Evolutionary conservation across 495 filamentous ascomycete genomes (phyloP).

Genomic region (Pseudomonodictys pantanalensis): DNA sequence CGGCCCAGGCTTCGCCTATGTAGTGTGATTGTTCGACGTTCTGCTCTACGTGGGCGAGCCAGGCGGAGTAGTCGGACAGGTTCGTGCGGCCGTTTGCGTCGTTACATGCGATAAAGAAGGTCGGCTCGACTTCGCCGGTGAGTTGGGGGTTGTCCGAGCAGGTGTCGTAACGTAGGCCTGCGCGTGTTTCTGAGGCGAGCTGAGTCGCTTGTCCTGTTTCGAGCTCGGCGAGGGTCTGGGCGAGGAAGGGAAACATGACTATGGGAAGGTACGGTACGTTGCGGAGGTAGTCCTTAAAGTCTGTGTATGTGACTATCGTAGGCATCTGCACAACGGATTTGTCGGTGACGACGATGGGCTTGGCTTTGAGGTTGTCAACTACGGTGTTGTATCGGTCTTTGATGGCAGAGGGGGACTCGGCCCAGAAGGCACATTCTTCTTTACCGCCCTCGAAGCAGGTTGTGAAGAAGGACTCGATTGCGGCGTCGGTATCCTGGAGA

Average conservation of each 20-base stretch:
- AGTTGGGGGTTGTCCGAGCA: constrained; percentile 1
- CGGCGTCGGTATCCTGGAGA: not conserved
- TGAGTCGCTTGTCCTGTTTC: constrained; percentile 52
- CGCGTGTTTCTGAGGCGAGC: constrained; percentile 46
- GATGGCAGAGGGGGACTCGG: constrained; percentile 44
- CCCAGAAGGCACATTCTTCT: constrained; percentile 18
- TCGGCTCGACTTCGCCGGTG: constrained; percentile 3
- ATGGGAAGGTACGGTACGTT: constrained; percentile 57
- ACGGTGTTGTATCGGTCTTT: constrained; percentile 43
- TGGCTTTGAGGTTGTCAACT: constrained; percentile 46
- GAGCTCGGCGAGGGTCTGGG: constrained; percentile 53
- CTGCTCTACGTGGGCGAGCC: constrained; percentile 48
- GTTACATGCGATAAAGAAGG: constrained; percentile 37
- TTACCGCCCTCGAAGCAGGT: not conserved
- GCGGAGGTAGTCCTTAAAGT: constrained; percentile 41
- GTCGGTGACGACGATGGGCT: constrained; percentile 43
- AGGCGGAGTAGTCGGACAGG: constrained; percentile 42
- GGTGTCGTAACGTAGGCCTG: constrained; percentile 8
- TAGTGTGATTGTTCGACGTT: constrained; percentile 47
- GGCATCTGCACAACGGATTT: not conserved
- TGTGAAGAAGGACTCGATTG: not conserved
- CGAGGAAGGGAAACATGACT: constrained; percentile 54
- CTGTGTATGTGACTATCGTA: constrained; percentile 35
- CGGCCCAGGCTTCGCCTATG: constrained; percentile 52
- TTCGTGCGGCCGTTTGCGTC: constrained; percentile 64